phyloP scores from a whole-genome alignment of 768 basidiomycete genomes.

The Macrolepiota albuminosa region DNA sequence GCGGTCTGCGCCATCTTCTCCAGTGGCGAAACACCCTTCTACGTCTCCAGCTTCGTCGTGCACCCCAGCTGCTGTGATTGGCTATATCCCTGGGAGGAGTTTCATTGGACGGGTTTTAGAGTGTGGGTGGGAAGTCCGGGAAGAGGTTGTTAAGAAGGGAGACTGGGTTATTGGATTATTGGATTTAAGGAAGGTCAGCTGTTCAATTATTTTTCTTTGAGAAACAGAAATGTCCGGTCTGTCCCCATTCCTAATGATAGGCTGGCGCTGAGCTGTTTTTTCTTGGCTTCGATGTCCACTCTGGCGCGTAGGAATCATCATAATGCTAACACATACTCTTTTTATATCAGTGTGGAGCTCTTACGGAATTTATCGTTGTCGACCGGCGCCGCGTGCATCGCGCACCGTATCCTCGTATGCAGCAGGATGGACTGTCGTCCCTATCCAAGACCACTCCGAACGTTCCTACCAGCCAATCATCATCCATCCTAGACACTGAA shows the following conservation, averaged over 20 bases:
- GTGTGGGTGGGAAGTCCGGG: constrained; percentile 75
- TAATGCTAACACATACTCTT: constrained; percentile 14
- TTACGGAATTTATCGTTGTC: constrained; percentile 84
- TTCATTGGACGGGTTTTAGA: constrained; percentile 83
- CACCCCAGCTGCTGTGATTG: constrained; percentile 35
- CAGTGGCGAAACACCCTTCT: background rate
- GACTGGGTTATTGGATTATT: constrained; percentile 86
- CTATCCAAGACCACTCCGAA: background rate
- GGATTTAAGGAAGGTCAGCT: constrained; percentile 73
- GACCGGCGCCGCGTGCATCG: constrained; percentile 76
- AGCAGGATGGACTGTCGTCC: constrained; percentile 17
- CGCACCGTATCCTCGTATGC: constrained; percentile 57
- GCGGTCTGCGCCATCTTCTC: constrained; percentile 2
- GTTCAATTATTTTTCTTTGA: background rate
- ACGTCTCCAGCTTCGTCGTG: background rate
- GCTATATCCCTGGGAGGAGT: constrained; percentile 83
- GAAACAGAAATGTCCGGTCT: background rate
- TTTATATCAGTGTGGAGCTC: constrained; percentile 65
- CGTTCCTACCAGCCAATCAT: constrained; percentile 14
- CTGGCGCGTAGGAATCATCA: background rate
- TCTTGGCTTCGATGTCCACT: background rate
- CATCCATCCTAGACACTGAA: constrained; percentile 8
- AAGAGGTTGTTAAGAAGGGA: constrained; percentile 61
- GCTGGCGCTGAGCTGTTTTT: background rate
- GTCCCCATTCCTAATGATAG: background rate